Base-by-base conservation (phyloP, 139 green algal species). In the Chlamydomonas sp. region DNA sequence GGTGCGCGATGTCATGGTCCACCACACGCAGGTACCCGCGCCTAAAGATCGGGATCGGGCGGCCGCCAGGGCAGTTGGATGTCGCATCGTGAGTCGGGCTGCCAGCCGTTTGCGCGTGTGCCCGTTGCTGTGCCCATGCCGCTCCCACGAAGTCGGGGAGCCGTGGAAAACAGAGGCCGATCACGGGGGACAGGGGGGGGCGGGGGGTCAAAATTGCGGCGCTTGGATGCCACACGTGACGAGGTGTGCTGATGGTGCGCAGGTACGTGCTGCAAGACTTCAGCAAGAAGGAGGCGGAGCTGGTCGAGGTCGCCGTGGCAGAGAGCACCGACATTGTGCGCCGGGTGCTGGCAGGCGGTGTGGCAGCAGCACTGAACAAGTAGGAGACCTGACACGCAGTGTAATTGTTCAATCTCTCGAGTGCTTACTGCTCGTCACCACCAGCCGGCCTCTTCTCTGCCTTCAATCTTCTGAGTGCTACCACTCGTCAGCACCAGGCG, bases 261-360 rank as follows among this genome's bases (percentile, higher is more conserved):
- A 83, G 80, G 73, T 59, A 95, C 94, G 91, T 96, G 22, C 76
- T 90, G 65, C 81, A 88, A 69, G 77, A 79, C 16, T 96, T 97
- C 70, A 70, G 20, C 34, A 84, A 81, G 31, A 60, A 65, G 10
- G 89, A 97, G 75, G 64, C 48, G 58, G 77, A 81, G 54, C 81
- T 87, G 39, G 77, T 97, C 0, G 76, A 89, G 6, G 65, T 76
- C 10, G 84, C 84, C 6, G 57, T 90, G 30, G 61, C 67, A n/a
- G 36, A 34, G 60, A 31, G n/a, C 0, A 30, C 13, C 67, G 36
- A 61, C 63, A 33, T 64, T 3, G 10, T 62, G 58, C 38, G 62
- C 29, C 73, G 81, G 3, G 73, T 91, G 4, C 30, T 92, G 36
- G 59, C 24, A 35, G 6, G 30, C 24, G 62, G 62, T 6, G 5